A percentile compares a stretch with the other conserved stretches of the same genome.
Evolutionary conservation across 2,329 filamentous ascomycete genomes (phyloP).

Genomic region (Lomentospora prolificans): DNA sequence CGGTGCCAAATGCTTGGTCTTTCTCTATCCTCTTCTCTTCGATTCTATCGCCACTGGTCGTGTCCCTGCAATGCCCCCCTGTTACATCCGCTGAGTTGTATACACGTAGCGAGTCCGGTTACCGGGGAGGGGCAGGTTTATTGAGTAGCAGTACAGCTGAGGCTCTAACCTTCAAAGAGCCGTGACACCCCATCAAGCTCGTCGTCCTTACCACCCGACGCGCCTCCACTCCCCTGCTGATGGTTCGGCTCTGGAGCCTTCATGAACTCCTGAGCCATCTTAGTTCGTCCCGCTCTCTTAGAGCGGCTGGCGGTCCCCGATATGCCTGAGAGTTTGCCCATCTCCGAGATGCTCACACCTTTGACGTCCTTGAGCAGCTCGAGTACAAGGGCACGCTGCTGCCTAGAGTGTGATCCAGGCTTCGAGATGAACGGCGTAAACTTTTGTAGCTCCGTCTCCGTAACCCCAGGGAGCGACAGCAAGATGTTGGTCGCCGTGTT

Average conservation of each 20-base stretch:
- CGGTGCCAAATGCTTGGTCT: no score
- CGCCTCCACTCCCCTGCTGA: constrained; percentile 19
- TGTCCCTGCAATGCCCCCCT: no score
- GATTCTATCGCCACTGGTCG: no score
- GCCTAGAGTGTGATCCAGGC: constrained; percentile 52
- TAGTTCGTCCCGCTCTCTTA: constrained; percentile 39
- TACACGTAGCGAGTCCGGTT: no score
- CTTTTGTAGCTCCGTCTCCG: constrained; percentile 54
- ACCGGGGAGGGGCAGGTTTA: background rate
- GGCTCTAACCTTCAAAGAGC: constrained; percentile 31
- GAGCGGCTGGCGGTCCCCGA: constrained; percentile 20
- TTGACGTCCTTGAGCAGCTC: constrained; percentile 79
- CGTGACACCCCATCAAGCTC: constrained; percentile 44
- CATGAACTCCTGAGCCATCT: constrained; percentile 60
- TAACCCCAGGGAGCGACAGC: constrained; percentile 70
- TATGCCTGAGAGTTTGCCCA: constrained; percentile 63
- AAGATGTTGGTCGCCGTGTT: constrained; percentile 65
- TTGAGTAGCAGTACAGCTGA: background rate
- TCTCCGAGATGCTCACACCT: constrained; percentile 85
- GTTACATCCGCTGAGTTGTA: no score
- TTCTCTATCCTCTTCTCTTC: no score
- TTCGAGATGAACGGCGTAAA: constrained; percentile 52
- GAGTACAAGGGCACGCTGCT: constrained; percentile 72
- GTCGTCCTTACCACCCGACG: constrained; percentile 31
- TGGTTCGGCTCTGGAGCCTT: constrained; percentile 31